Evolutionary conservation across 176 grass and related monocot species (phyloP).

Genomic region (Cenchrus americanus): DNA sequence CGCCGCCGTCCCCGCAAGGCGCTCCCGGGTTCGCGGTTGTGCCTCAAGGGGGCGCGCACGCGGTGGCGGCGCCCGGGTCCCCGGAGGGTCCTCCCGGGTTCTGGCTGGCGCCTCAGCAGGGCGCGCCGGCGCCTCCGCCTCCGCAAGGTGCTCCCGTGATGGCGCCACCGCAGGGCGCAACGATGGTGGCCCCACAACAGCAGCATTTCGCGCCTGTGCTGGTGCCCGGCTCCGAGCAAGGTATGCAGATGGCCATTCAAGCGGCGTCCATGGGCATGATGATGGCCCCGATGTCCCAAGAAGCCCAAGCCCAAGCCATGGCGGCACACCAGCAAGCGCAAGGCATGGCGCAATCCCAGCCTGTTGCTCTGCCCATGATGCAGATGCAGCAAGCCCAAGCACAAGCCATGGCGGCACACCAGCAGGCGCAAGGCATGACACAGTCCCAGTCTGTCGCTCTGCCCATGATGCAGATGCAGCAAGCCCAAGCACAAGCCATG

Average conservation of each 20-base stretch:
- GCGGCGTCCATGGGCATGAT: background rate
- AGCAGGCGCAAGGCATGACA: background rate
- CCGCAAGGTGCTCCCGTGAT: background rate
- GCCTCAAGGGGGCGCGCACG: background rate
- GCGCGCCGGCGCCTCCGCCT: background rate
- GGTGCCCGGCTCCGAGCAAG: background rate
- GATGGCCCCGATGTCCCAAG: background rate
- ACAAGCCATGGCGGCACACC: background rate
- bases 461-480: background rate
- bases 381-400: background rate
- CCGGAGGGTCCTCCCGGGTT: background rate
- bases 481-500: background rate
- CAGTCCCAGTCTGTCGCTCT: too few relatives aligned
- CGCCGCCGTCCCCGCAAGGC: background rate
- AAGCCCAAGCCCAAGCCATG: background rate
- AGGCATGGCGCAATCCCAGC: background rate
- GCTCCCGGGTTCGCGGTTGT: background rate
- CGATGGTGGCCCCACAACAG: background rate
- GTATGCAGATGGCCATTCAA: background rate
- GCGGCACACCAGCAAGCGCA: background rate
- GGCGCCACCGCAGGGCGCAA: background rate
- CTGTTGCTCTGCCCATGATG: too few relatives aligned
- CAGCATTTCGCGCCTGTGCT: conserved; percentile 21
- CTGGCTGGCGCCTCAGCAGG: background rate
- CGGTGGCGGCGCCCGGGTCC: background rate